Base-by-base conservation (phyloP, 768 basidiomycete genomes). In the Polyporus arcularius region DNA sequence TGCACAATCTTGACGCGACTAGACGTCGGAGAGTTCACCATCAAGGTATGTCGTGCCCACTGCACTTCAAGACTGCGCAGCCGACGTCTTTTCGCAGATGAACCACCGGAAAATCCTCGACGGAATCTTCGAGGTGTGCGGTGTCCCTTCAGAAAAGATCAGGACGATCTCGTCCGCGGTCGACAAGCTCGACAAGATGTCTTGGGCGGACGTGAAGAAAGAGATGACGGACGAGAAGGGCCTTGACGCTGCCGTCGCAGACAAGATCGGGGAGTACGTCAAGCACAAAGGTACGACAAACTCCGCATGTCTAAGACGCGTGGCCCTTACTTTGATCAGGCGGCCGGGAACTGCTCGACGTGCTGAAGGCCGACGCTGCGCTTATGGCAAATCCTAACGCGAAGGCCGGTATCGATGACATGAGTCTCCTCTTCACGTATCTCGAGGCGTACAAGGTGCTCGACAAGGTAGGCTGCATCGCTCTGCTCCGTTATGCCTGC, bases 151-250 rank as follows among this genome's bases (percentile, higher is more conserved):
- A 26, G 93, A 94, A 28, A 97, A 94, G 76, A 95, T 92, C 51
- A 85, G 96, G 5, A 78, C 88, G 14, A 98, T 98, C 64, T 96
- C 94, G 0, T 96, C 93, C 15, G 96, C 97, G 0, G 96, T 98
- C 10, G 97, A 99, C 75, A 99, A 98, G 73, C 85, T 99, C 11
- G 97, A 99, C 82, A 99, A 98, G 92, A 75, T 89, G 26, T 84
- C 96, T 0, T 99, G 97, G 96, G 69, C 73, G 2, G 94, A 96
- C 49, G 96, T 98, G 10, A 91, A 88, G 76, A 90, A 89, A 68
- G 96, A 99, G 75, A 98, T 99, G 97, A 93, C 89, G 0, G 89
- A 88, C 0, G 96, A 98, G 71, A 99, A 99, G 70, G 94, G 95
- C 0, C 78, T 99, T 18, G 88, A 90, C 65, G 73, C 84, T 11